Evolutionary conservation across 106 monocot species (phyloP).

Genomic region (Triglochin maritima): DNA sequence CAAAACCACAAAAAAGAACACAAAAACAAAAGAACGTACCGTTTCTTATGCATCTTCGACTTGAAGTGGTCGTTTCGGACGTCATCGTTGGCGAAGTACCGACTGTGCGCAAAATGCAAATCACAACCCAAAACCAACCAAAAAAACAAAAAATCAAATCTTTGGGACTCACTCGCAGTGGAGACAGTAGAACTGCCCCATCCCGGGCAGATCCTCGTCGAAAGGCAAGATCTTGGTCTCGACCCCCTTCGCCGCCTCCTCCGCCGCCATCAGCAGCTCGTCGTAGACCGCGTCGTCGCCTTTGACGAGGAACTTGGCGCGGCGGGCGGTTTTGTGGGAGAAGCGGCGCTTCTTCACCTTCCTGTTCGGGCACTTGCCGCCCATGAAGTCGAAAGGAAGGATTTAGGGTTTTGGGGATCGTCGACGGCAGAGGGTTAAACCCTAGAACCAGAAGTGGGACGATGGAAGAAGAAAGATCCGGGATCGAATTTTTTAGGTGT

Average conservation of each 20-base stretch:
- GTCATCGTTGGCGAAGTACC: slow-evolving; percentile 58
- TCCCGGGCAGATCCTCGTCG: slow-evolving; percentile 82
- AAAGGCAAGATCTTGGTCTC: slow-evolving; percentile 35
- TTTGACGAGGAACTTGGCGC: slow-evolving; percentile 78
- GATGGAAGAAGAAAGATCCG: no score
- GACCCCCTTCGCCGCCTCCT: slow-evolving; percentile 39
- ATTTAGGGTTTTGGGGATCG: background rate
- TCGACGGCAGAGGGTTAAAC: background rate
- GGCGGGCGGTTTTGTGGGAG: slow-evolving; percentile 74
- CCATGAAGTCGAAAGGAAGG: slow-evolving; percentile 32
- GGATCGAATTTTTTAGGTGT: no score
- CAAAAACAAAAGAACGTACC: slow-evolving; percentile 19
- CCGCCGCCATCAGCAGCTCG: slow-evolving; percentile 60
- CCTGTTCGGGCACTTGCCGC: slow-evolving; percentile 93
- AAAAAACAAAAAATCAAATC: background rate
- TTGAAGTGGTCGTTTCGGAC: slow-evolving; percentile 61
- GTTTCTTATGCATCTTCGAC: slow-evolving; percentile 80
- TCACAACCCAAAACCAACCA: background rate
- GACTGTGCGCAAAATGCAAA: slow-evolving; percentile 27
- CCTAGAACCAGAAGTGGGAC: background rate
- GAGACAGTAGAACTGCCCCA: slow-evolving; percentile 95
- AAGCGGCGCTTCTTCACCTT: slow-evolving; percentile 88
- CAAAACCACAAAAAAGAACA: background rate
- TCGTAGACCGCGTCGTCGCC: slow-evolving; percentile 75
- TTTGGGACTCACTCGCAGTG: slow-evolving; percentile 71